Evolutionary conservation across 208 protist species (phyloP).

Genomic region (Crithidia bombi): DNA sequence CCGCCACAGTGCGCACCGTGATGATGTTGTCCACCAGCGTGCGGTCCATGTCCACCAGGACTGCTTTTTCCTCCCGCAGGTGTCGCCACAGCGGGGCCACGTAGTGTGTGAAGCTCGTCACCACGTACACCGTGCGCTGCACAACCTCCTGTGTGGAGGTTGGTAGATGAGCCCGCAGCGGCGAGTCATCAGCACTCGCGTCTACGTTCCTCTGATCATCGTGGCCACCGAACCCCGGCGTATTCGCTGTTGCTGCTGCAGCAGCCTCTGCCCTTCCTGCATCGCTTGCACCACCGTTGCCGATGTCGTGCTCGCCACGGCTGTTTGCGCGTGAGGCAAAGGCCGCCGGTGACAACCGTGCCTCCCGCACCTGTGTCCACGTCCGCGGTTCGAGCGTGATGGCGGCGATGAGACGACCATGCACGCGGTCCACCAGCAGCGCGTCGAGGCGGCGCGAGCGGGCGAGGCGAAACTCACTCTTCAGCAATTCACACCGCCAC

Average conservation of each 20-base stretch:
- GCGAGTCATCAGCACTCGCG: neutral
- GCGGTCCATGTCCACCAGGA: conserved; percentile 87
- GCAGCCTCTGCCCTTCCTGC: no score
- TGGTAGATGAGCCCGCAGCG: neutral
- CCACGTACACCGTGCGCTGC: conserved; percentile 44
- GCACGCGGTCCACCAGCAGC: conserved; percentile 58
- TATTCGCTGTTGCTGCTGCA: neutral
- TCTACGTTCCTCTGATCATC: neutral
- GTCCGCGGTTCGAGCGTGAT: conserved; percentile 41
- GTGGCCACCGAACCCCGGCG: no score
- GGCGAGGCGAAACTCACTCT: conserved; percentile 68
- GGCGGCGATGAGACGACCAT: conserved; percentile 61
- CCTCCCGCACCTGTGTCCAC: conserved; percentile 3
- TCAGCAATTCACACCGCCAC: conserved; percentile 63
- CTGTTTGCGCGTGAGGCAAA: neutral
- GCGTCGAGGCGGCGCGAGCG: conserved; percentile 63
- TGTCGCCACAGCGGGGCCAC: conserved; percentile 61
- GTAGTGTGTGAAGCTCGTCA: conserved; percentile 65
- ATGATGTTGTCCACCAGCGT: conserved; percentile 87
- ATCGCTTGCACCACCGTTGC: no score
- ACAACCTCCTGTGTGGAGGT: conserved; percentile 34
- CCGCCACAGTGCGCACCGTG: conserved; percentile 25
- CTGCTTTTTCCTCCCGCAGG: conserved; percentile 60
- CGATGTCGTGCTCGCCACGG: neutral
- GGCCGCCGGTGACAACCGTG: no score